Base-by-base conservation (phyloP, 495 filamentous ascomycete genomes). In the Penicillium paradoxum region DNA sequence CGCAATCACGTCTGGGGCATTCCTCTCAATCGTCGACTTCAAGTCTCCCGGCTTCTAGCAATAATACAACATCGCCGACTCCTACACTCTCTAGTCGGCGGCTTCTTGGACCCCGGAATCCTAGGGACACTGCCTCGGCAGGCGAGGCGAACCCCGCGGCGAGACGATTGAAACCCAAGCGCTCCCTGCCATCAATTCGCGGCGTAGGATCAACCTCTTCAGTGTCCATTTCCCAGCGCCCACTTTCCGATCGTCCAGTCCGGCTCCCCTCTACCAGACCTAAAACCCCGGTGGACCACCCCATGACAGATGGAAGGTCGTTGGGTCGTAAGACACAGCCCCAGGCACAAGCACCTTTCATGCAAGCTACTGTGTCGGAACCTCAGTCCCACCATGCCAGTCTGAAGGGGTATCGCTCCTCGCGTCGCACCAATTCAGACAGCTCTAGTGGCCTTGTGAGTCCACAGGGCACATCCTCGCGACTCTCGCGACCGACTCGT, bases 181-280 rank as follows among this genome's bases (percentile, higher is more conserved):
- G 91, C 44, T 97, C 95, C 6, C 79, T 95, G 70, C 90, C 93
- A 21, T 83, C 80, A 21, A 87, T 96, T 73, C 79, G 88, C 45
- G 74, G 73, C 46, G 59, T 70, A 27, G 63, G 65, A 22, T 76
- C 72, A 25, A 45, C 65, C 17, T 50, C 74, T 32, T 73, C 72
- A 53, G 41, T 59, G 42, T 25, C 63, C 38, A 34, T 61, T 38
- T 68, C 67, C 24, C 69, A 67, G 33, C 69, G 68, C 39, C 59
- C 72, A 17, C 63, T 73, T 18, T 17, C 74, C 75, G 70, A 76
- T 56, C 71, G 67, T 24, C 54, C 68, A 18, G 59, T 74, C 42
- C 76, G 71, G 44, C 71, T 67, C 27, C 66, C 74, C 19, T 66
- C 79, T 42, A 56, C 59, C 37, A 74, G 89, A 53, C 85, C 87